Conservation (phyloP, 176 grass and related monocot species). For the Leersia perrieri region DNA sequence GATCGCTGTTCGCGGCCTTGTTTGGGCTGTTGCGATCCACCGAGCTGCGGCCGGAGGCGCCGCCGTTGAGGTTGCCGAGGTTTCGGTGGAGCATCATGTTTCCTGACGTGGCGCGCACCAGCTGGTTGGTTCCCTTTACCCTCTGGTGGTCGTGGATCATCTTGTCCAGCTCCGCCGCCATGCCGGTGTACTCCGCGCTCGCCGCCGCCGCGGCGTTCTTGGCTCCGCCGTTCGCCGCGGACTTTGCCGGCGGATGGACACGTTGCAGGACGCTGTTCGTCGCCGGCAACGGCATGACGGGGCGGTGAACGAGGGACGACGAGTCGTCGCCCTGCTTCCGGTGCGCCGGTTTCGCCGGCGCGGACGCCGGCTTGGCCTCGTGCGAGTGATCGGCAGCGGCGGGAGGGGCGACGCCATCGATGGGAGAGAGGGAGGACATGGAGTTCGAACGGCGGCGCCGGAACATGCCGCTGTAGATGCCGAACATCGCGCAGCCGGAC, state of each 20-base stretch:
- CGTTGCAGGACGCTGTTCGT: not conserved
- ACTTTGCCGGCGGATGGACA: not conserved
- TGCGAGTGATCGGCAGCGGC: not conserved
- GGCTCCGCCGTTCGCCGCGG: conserved; percentile 18
- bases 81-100: conserved; percentile 92
- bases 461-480: conserved; percentile 67
- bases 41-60: conserved; percentile 20
- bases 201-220: not conserved
- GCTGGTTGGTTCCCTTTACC: conserved; percentile 52
- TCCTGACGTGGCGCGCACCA: conserved; percentile 75
- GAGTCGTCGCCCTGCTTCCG: conserved; percentile 31
- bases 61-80: conserved; percentile 70
- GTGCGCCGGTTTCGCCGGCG: not conserved
- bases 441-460: conserved; percentile 64
- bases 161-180: conserved; percentile 78
- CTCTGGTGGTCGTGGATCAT: conserved; percentile 74
- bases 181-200: conserved; percentile 50
- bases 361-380: not conserved
- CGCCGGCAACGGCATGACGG: not conserved
- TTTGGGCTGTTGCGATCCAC: conserved; percentile 19
- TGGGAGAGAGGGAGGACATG: conserved; percentile 50
- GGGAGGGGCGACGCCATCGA: not conserved
- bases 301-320: conserved; percentile 34
- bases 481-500: conserved; percentile 75
- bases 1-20: conserved; percentile 41